A percentile compares a stretch with the other conserved stretches of the same genome.
Conservation (phyloP, 129 eudicot species). For the Tagetes patula region DNA sequence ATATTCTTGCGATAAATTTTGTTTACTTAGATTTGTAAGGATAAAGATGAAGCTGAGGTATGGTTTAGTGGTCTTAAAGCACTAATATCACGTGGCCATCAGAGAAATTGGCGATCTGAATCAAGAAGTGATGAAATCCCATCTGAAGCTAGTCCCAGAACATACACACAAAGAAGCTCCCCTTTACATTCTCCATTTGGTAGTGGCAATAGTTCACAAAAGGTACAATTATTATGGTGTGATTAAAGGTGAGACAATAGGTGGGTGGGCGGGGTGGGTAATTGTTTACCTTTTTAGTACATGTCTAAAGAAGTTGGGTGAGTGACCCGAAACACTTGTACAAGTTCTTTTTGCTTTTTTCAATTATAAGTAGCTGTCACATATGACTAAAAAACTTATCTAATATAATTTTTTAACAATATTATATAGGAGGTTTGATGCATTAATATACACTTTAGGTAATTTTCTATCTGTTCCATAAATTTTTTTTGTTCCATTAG, state of each 20-base stretch:
- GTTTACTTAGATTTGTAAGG: constrained; percentile 76
- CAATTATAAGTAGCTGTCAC: not conserved
- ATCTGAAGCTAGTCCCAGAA: constrained; percentile 95
- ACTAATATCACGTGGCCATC: constrained; percentile 63
- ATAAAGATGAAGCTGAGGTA: constrained; percentile 98
- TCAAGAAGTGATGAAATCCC: constrained; percentile 89
- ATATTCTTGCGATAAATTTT: constrained; percentile 20
- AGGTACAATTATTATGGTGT: constrained; percentile 46
- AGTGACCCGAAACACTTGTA: not conserved
- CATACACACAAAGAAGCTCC: constrained; percentile 84
- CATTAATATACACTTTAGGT: not conserved
- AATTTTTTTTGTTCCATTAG: not conserved
- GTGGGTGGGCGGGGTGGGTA: not conserved
- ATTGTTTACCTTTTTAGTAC: not conserved
- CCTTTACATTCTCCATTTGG: constrained; percentile 89
- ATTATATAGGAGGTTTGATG: not conserved
- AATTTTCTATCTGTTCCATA: not conserved
- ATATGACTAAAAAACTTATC: not conserved
- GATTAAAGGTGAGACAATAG: constrained; percentile 2
- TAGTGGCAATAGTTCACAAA: constrained; percentile 70
- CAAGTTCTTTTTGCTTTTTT: not conserved
- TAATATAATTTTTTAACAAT: not conserved
- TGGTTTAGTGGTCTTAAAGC: constrained; percentile 95
- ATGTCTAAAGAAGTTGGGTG: not conserved
- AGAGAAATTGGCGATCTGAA: constrained; percentile 85